These are phyloP conservation scores for Cyclanthera cordifolia DNA, from an alignment of 306 rosid genomes.

Conservation along the genomic window DNA sequence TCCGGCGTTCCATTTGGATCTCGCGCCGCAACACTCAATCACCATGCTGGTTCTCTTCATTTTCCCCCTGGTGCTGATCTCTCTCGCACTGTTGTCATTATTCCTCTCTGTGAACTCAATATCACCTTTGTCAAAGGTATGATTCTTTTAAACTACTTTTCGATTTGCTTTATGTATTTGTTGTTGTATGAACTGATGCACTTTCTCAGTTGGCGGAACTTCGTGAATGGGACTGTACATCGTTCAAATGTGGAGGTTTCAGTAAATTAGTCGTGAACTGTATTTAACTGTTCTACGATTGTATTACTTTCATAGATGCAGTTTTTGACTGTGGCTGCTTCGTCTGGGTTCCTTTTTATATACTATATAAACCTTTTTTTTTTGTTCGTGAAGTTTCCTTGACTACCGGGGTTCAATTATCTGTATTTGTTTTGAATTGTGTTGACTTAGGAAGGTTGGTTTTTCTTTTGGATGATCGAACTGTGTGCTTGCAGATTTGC, in stretches of 20 bases:
- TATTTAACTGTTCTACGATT: neutral
- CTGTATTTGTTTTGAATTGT: neutral
- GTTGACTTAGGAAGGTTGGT: neutral
- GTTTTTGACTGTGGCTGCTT: neutral
- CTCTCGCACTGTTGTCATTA: constrained; percentile 79
- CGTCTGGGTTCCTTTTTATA: neutral
- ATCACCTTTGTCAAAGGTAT: constrained; percentile 69
- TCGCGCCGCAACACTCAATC: constrained; percentile 81
- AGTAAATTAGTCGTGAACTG: neutral
- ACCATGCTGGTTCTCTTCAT: constrained; percentile 75
- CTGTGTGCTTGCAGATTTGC: neutral
- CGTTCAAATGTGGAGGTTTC: neutral
- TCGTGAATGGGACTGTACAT: neutral
- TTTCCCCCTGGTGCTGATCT: constrained; percentile 80
- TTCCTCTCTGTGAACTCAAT: constrained; percentile 74
- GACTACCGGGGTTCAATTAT: neutral
- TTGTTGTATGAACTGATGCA: neutral
- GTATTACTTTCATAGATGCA: neutral
- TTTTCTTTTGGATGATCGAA: neutral
- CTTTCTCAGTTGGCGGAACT: neutral
- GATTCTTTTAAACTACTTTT: neutral
- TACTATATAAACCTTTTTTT: neutral
- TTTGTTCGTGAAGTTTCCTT: neutral
- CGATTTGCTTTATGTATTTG: neutral
- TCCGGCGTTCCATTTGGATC: constrained; percentile 88